Conservation (phyloP, 176 grass and related monocot species). For the Paspalum vaginatum region DNA sequence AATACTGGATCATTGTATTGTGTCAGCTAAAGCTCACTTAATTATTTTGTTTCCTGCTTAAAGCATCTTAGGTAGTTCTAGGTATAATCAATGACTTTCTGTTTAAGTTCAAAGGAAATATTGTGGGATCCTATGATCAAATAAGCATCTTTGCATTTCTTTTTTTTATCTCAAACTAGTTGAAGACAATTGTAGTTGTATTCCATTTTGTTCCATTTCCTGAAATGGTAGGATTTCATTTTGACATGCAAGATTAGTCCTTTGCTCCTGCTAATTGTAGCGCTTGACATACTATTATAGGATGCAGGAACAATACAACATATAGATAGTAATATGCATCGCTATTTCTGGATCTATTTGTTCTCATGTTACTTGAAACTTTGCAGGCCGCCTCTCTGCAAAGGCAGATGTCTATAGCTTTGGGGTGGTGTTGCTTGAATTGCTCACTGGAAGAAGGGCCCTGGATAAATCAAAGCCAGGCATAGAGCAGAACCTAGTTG, state of each 20-base stretch:
- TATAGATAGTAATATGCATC: neutral
- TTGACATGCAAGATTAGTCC: neutral
- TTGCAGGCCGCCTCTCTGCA: slow-evolving; percentile 74
- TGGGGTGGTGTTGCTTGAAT: slow-evolving; percentile 79
- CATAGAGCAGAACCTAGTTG: slow-evolving; percentile 74
- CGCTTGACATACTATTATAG: neutral
- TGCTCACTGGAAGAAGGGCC: slow-evolving; percentile 69
- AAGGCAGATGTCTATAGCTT: slow-evolving; percentile 98
- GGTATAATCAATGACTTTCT: neutral
- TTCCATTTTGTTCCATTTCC: neutral
- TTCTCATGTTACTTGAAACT: slow-evolving; percentile 39
- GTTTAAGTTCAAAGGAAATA: slow-evolving; percentile 20
- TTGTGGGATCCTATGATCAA: neutral
- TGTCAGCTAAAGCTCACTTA: neutral
- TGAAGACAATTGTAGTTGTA: neutral
- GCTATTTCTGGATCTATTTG: neutral
- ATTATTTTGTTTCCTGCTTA: neutral
- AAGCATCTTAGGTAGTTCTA: slow-evolving; percentile 18
- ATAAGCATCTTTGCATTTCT: neutral
- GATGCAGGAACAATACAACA: slow-evolving; percentile 10
- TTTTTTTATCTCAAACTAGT: slow-evolving; percentile 1
- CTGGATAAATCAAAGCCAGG: slow-evolving; percentile 68
- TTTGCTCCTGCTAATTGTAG: slow-evolving; percentile 6
- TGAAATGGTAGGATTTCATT: neutral
- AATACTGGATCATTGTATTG: neutral